Conservation (phyloP, 1,139 yeast genomes). For the Kurtzmaniella quercitrusa region DNA sequence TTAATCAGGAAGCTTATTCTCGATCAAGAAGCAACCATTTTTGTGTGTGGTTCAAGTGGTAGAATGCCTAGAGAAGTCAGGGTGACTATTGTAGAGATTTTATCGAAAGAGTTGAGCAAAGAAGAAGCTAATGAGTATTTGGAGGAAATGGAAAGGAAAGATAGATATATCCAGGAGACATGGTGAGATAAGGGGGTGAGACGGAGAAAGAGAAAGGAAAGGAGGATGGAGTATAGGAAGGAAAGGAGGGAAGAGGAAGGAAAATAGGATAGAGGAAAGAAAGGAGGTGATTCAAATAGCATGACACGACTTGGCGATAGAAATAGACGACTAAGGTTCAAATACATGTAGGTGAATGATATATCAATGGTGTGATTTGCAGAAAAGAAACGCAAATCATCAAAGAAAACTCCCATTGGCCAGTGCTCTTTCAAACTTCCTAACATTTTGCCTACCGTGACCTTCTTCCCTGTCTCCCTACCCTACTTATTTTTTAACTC, state of each 20-base stretch:
- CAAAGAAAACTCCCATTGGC: too few species aligned
- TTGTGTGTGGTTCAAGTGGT: slow-evolving; percentile 91
- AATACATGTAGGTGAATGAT: too few species aligned
- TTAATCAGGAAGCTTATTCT: slow-evolving; percentile 50
- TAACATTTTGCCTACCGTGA: too few species aligned
- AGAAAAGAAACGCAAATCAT: too few species aligned
- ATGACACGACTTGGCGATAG: background rate
- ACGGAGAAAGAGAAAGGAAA: too few species aligned
- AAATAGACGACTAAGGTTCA: background rate
- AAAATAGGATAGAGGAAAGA: too few species aligned
- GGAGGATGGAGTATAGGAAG: too few species aligned
- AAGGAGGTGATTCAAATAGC: background rate
- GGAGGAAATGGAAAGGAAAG: slow-evolving; percentile 56
- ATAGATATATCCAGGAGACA: slow-evolving; percentile 83
- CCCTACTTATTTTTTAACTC: too few species aligned
- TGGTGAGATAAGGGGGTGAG: slow-evolving; percentile 67
- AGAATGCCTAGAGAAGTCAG: slow-evolving; percentile 92
- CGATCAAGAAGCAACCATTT: slow-evolving; percentile 55
- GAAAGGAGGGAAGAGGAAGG: too few species aligned
- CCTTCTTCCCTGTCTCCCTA: too few species aligned
- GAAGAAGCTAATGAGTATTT: slow-evolving; percentile 50
- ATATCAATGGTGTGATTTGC: too few species aligned
- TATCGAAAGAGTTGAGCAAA: slow-evolving; percentile 40
- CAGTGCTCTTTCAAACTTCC: too few species aligned
- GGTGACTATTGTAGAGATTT: slow-evolving; percentile 61